Evolutionary conservation across 2,329 filamentous ascomycete species (phyloP).

Genomic region (Phialophora expanda): DNA sequence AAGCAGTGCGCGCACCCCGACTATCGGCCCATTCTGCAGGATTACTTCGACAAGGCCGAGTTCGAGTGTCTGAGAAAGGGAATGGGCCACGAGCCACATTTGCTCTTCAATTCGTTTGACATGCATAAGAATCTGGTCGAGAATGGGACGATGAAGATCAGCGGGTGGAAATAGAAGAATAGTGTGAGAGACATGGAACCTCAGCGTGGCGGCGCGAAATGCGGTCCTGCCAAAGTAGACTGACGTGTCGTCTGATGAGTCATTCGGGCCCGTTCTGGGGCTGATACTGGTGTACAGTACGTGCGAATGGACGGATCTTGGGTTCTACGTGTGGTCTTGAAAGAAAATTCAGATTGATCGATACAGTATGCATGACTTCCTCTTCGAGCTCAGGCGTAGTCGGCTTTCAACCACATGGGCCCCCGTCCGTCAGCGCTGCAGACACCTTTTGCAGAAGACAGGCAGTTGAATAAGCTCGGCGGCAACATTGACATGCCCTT

Average conservation of each 20-base stretch:
- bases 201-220: not conserved
- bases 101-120: slow-evolving; percentile 84
- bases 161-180: slow-evolving; percentile 59
- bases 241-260: not conserved
- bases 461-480: not conserved
- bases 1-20: slow-evolving; percentile 84
- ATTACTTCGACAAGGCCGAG: slow-evolving; percentile 86
- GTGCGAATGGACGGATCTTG: not conserved
- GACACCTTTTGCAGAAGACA: not conserved
- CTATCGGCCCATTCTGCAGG: slow-evolving; percentile 78
- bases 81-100: slow-evolving; percentile 87
- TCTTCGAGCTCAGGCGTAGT: not conserved
- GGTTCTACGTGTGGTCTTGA: not conserved
- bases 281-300: not conserved
- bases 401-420: not conserved
- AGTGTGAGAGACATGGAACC: not conserved
- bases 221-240: not conserved
- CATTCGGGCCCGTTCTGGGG: too few species aligned
- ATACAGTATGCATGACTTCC: not conserved
- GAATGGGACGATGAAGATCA: slow-evolving; percentile 88
- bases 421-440: not conserved
- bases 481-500: not conserved
- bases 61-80: slow-evolving; percentile 81
- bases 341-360: not conserved
- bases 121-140: slow-evolving; percentile 84